Evolutionary conservation across 2,329 filamentous ascomycete species (phyloP).

Genomic region (Hypoxylon sp.): DNA sequence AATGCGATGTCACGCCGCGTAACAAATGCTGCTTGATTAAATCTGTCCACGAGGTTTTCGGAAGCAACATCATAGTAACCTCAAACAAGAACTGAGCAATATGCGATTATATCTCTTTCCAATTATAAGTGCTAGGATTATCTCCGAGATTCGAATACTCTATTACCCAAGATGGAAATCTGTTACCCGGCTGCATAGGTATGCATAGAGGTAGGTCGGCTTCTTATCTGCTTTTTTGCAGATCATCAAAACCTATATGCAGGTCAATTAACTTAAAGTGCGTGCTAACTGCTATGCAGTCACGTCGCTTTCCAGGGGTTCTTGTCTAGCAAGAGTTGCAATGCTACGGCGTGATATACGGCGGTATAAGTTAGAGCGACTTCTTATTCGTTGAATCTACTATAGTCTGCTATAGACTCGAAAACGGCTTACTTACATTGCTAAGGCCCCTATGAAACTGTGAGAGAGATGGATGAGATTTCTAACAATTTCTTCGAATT

Average conservation of each 20-base stretch:
- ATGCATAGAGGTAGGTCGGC: background rate
- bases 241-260: constrained; percentile 25
- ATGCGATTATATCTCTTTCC: constrained; percentile 6
- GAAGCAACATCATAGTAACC: constrained; percentile 28
- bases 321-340: constrained; percentile 5
- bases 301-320: constrained; percentile 11
- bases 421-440: too few relatives aligned
- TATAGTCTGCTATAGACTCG: constrained; percentile 5
- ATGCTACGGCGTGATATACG: background rate
- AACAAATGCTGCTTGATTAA: constrained; percentile 11
- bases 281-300: constrained; percentile 12
- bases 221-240: constrained; percentile 24
- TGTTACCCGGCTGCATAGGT: constrained; percentile 12
- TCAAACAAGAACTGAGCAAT: background rate
- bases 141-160: constrained; percentile 7
- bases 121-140: constrained; percentile 16
- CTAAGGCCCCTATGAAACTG: too few relatives aligned
- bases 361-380: constrained; percentile 13
- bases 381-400: constrained; percentile 10
- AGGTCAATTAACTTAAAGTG: constrained; percentile 17
- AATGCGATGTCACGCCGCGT: constrained; percentile 27
- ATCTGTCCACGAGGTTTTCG: constrained; percentile 2
- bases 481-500: too few relatives aligned
- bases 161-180: constrained; percentile 21
- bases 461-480: too few relatives aligned